Conservation (phyloP, 2,329 filamentous ascomycete genomes). For the Aspergillus clavatus region DNA sequence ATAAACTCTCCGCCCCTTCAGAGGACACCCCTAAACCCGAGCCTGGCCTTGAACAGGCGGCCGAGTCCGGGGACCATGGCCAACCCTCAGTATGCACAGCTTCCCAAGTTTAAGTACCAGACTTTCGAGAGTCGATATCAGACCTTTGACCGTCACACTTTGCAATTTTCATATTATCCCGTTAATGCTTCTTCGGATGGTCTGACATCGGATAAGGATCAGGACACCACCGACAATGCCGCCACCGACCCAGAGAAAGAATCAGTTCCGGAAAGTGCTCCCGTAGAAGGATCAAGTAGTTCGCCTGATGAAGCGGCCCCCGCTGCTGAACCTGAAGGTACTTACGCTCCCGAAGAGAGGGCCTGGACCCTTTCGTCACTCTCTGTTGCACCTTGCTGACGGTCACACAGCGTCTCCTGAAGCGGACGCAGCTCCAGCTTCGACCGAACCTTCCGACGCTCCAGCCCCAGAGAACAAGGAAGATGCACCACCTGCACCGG, state of each 20-base stretch:
- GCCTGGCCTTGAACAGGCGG: conserved; percentile 27
- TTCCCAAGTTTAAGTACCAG: conserved; percentile 42
- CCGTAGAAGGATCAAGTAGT: conserved; percentile 21
- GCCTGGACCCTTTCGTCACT: neutral
- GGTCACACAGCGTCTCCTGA: conserved; percentile 22
- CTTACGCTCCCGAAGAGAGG: conserved; percentile 7
- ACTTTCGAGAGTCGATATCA: conserved; percentile 41
- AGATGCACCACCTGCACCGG: conserved; percentile 12
- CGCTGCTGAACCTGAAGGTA: conserved; percentile 28
- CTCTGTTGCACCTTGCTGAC: neutral
- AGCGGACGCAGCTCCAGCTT: conserved; percentile 24
- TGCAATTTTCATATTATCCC: conserved; percentile 35
- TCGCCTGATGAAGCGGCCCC: conserved; percentile 23
- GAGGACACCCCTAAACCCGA: conserved; percentile 17
- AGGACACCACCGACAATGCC: conserved; percentile 30
- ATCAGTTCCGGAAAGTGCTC: conserved; percentile 11
- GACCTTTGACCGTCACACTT: conserved; percentile 39
- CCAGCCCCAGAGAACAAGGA: conserved; percentile 19
- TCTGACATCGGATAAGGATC: conserved; percentile 35
- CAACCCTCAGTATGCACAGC: conserved; percentile 39
- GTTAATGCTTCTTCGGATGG: conserved; percentile 28
- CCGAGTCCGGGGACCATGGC: conserved; percentile 35
- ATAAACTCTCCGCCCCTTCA: conserved; percentile 19
- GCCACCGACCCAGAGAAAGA: conserved; percentile 26
- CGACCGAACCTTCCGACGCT: conserved; percentile 20